Evolutionary conservation across 2,329 filamentous ascomycete genomes (phyloP).

Genomic region (Pezicula neosporulosa): DNA sequence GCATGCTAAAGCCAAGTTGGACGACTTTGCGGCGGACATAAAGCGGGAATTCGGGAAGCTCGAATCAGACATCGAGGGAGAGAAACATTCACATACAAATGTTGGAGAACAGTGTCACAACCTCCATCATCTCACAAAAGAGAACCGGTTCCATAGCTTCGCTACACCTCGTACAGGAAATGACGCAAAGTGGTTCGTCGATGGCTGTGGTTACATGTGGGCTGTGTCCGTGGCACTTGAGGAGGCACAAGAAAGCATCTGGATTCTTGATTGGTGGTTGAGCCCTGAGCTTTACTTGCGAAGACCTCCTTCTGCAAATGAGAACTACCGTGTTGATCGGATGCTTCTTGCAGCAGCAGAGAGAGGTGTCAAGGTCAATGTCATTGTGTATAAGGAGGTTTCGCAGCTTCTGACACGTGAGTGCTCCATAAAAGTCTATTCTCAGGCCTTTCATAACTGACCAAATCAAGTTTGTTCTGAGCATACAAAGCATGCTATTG

Average conservation of each 20-base stretch:
- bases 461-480: conserved; percentile 52
- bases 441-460: conserved; percentile 17
- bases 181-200: conserved; percentile 82
- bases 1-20: conserved; percentile 11
- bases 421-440: conserved; percentile 36
- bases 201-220: conserved; percentile 81
- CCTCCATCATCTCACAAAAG: conserved; percentile 37
- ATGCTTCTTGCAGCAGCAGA: conserved; percentile 80
- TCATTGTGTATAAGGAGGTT: conserved; percentile 93
- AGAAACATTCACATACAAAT: conserved; percentile 42
- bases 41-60: conserved; percentile 27
- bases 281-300: conserved; percentile 85
- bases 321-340: conserved; percentile 78
- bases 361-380: conserved; percentile 77
- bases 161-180: conserved; percentile 69
- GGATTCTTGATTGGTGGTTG: conserved; percentile 89
- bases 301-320: conserved; percentile 75
- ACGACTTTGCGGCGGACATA: conserved; percentile 14
- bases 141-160: conserved; percentile 64
- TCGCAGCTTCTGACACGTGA: conserved; percentile 75
- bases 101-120: conserved; percentile 36
- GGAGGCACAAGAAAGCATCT: conserved; percentile 72
- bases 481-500: conserved; percentile 78
- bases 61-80: conserved; percentile 30
- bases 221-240: conserved; percentile 79